These are phyloP conservation scores for Pichia membranifaciens DNA, from an alignment of 805 yeast genomes.

Conservation along the genomic window DNA sequence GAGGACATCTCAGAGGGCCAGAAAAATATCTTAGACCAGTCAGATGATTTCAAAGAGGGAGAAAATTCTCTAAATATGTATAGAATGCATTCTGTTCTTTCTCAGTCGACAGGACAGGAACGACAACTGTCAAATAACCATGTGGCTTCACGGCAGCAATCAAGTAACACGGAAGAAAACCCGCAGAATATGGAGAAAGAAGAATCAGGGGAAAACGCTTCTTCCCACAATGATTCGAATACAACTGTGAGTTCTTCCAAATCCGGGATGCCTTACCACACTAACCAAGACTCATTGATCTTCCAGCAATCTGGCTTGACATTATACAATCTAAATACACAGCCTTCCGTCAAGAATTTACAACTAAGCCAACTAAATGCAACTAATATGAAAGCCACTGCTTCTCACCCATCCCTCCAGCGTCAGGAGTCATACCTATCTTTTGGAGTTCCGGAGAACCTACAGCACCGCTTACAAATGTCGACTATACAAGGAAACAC, in stretches of 20 bases:
- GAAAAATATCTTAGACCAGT: not conserved
- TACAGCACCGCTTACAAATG: not conserved
- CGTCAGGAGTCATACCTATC: constrained; percentile 20
- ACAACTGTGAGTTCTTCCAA: not conserved
- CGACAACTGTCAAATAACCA: constrained; percentile 17
- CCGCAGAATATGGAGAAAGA: not conserved
- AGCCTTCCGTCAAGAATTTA: constrained; percentile 6
- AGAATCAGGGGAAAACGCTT: not conserved
- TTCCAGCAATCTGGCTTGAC: constrained; percentile 23
- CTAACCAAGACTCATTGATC: constrained; percentile 18
- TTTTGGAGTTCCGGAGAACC: constrained; percentile 9
- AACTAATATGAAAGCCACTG: not conserved
- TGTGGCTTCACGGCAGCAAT: no score
- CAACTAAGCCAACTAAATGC: not conserved
- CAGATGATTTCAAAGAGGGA: not conserved
- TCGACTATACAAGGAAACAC: not conserved
- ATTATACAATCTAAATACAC: constrained; percentile 10
- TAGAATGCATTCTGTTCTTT: constrained; percentile 25
- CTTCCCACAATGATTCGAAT: not conserved
- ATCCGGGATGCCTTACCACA: not conserved
- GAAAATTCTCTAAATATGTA: constrained; percentile 9
- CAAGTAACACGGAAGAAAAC: no score
- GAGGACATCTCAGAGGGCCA: no score
- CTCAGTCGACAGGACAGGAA: constrained; percentile 51
- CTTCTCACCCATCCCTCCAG: constrained; percentile 15